Evolutionary conservation across 176 grass and related monocot genomes (phyloP), one percentile per base, ranked within the genome.

Genomic region (Aegilops sharonensis): DNA sequence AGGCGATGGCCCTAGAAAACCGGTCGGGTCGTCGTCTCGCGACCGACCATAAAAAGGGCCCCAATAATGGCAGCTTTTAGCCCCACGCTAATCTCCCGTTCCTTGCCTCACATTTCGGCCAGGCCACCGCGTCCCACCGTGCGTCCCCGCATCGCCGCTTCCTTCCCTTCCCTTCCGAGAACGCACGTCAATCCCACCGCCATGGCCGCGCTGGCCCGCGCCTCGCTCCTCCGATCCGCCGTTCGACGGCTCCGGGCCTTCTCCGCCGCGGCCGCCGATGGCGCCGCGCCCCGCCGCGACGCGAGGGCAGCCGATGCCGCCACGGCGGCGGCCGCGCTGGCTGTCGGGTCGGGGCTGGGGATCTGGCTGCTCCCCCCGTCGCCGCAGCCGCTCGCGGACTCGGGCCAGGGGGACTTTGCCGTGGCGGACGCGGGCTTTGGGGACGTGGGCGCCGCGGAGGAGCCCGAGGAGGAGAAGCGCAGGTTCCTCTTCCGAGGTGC

Each of bases 401-500:
- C 91, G 5, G 83, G 80, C 3, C 82, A 83, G 85, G 85, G 9
- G 40, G 88, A 64, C 78, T 60, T 86, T 52, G 40, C 87, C 37
- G 78, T 85, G 56, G 72, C 36, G 66, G 63, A 37, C 45, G 56
- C 12, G 3, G 80, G 59, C 17, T 75, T 80, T 11, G 81, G 77
- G n/a, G 70, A 20, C 23, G 77, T 69, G 5, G 85, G 73, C 21
- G 67, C 75, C 17, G 35, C 76, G 4, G 83, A 29, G 72, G 77
- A 82, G 86, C 86, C 0, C 30, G 90, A 86, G 65, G 90, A 86
- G 65, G 75, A 85, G 85, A 85, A 72, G 78, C 29, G 86, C 63
- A 85, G 39, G 65, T 93, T 93, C 69, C 86, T 95, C 25, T 89
- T 95, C 71, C 89, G 89, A 89, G 93, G 93, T 93, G 89, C 81